These are phyloP conservation scores for Phytophthora rubi DNA, from an alignment of 352 stramenopile genomes.

Conservation along the genomic window DNA sequence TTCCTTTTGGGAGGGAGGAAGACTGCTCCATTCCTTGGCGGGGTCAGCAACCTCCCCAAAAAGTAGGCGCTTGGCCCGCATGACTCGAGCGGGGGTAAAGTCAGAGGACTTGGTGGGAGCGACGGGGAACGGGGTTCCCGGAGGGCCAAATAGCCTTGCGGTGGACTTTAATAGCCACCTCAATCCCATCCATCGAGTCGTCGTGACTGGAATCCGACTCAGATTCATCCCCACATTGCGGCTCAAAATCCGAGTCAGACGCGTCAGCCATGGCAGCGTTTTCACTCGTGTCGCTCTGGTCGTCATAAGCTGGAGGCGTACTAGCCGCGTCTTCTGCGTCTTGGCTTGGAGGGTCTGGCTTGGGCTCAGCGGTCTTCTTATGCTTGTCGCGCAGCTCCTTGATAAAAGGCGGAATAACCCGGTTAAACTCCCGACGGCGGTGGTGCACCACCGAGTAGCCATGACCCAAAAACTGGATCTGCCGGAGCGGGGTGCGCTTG, in stretches of 20 bases:
- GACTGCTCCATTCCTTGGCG: background rate
- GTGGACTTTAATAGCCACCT: background rate
- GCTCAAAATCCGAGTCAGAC: background rate
- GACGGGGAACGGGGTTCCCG: background rate
- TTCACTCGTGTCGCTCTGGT: background rate
- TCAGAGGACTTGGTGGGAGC: background rate
- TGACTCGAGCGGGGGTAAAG: background rate
- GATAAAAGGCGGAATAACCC: conserved; percentile 1
- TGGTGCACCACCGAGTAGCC: conserved; percentile 4
- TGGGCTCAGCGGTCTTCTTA: background rate
- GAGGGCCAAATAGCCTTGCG: background rate
- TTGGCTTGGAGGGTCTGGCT: background rate
- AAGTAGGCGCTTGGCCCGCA: background rate
- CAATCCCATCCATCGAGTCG: background rate
- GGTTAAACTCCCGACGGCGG: background rate
- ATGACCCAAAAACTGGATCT: background rate
- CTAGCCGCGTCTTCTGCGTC: background rate
- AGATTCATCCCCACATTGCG: background rate
- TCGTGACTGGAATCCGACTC: background rate
- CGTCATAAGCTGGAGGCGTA: background rate
- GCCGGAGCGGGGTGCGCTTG: background rate
- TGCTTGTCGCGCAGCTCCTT: background rate
- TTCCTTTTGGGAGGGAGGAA: background rate
- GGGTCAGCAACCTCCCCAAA: background rate
- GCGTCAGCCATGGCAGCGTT: background rate